phyloP scores from a whole-genome alignment of 2,329 filamentous ascomycete species.

The Berkeleyomyces basicola region DNA sequence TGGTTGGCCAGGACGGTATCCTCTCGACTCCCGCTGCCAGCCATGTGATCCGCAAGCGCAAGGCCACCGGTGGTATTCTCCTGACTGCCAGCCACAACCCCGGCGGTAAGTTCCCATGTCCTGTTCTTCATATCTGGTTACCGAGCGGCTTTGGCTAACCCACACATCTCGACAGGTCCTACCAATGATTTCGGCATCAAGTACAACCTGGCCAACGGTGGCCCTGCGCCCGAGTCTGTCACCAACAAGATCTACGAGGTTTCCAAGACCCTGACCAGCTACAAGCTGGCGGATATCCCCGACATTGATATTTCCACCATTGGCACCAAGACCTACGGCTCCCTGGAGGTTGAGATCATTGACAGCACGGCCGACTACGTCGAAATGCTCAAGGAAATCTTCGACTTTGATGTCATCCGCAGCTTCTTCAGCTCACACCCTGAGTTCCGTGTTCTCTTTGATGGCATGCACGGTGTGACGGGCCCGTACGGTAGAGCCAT shows the following conservation, averaged over 20 bases:
- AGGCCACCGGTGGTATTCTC: conserved; percentile 91
- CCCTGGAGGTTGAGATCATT: conserved; percentile 85
- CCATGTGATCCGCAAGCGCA: conserved; percentile 85
- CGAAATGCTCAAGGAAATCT: conserved; percentile 93
- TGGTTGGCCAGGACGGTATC: conserved; percentile 93
- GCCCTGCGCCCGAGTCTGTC: conserved; percentile 84
- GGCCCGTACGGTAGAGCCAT: conserved; percentile 90
- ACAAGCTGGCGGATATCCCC: conserved; percentile 79
- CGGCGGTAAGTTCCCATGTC: conserved; percentile 47
- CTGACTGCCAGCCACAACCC: conserved; percentile 97
- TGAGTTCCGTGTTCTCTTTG: conserved; percentile 94
- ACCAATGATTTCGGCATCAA: conserved; percentile 98
- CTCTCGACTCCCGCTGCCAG: conserved; percentile 91
- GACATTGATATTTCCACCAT: conserved; percentile 72
- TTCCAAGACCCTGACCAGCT: conserved; percentile 76
- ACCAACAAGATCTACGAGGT: conserved; percentile 96
- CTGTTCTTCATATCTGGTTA: not conserved
- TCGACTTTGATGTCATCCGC: conserved; percentile 93
- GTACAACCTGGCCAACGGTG: conserved; percentile 95
- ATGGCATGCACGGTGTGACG: conserved; percentile 86
- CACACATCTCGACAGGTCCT: conserved; percentile 43
- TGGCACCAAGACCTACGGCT: conserved; percentile 69
- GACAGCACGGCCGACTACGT: conserved; percentile 88
- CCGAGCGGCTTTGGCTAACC: not conserved
- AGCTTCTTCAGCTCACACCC: conserved; percentile 73